Evolutionary conservation across 1,139 yeast species (phyloP).

Genomic region (Magnusiomyces magnusii): DNA sequence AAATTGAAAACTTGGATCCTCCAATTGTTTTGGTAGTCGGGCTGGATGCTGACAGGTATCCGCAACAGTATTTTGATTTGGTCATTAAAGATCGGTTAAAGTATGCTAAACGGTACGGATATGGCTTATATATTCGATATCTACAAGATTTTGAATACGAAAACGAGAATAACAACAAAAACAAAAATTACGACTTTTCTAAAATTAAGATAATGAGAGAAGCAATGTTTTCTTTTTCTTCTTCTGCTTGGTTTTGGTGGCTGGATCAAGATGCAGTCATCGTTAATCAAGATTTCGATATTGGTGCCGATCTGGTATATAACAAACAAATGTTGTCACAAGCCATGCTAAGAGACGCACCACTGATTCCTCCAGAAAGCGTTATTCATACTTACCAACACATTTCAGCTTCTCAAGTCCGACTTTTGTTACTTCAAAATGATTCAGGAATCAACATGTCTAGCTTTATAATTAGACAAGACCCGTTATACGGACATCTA

Average conservation of each 20-base stretch:
- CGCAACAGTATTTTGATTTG: constrained; percentile 36
- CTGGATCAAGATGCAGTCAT: constrained; percentile 71
- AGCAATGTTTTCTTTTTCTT: constrained; percentile 85
- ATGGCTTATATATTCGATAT: constrained; percentile 79
- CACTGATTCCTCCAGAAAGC: constrained; percentile 44
- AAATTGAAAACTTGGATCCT: constrained; percentile 11
- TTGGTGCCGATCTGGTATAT: constrained; percentile 40
- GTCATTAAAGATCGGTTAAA: constrained; percentile 75
- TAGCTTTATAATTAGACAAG: constrained; percentile 61
- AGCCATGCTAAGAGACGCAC: constrained; percentile 57
- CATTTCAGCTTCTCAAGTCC: constrained; percentile 46
- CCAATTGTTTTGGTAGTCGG: constrained; percentile 27
- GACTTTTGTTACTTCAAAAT: constrained; percentile 59
- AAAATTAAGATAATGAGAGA: constrained; percentile 58
- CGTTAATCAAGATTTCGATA: constrained; percentile 55
- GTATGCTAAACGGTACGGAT: constrained; percentile 66
- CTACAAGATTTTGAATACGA: constrained; percentile 64
- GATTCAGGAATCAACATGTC: constrained; percentile 55
- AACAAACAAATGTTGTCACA: constrained; percentile 51
- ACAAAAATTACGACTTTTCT: constrained; percentile 42
- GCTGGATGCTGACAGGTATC: constrained; percentile 24
- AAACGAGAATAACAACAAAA: constrained; percentile 31
- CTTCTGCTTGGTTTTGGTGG: constrained; percentile 82
- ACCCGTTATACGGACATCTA: constrained; percentile 50
- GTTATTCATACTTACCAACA: constrained; percentile 65